These are phyloP conservation scores for Curvularia sp. DNA, from an alignment of 2,329 filamentous ascomycete genomes.

Conservation along the genomic window DNA sequence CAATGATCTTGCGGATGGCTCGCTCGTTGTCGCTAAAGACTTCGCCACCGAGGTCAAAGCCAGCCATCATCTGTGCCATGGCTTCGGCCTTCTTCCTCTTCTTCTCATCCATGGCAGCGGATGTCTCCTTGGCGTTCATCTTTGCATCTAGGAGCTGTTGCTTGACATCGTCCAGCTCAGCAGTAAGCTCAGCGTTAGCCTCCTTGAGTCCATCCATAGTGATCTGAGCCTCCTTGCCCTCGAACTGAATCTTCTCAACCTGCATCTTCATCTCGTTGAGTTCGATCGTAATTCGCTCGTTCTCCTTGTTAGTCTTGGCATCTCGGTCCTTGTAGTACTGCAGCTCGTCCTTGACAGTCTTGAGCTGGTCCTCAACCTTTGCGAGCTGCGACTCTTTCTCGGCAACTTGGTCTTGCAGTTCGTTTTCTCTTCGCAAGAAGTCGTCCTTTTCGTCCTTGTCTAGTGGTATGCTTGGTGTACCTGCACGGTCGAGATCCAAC, in stretches of 20 bases:
- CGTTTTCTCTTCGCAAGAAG: conserved; percentile 92
- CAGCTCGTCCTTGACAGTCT: conserved; percentile 86
- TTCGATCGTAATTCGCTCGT: conserved; percentile 83
- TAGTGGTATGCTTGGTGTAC: conserved; percentile 83
- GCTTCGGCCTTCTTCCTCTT: conserved; percentile 98
- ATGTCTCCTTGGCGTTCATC: conserved; percentile 95
- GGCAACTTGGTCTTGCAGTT: conserved; percentile 93
- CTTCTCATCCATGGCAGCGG: conserved; percentile 90
- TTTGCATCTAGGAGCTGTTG: conserved; percentile 94
- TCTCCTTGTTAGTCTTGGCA: conserved; percentile 82
- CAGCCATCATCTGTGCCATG: conserved; percentile 99
- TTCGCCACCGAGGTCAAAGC: conserved; percentile 91
- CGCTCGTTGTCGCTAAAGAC: conserved; percentile 94
- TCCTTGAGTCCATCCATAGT: conserved; percentile 98
- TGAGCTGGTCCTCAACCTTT: conserved; percentile 78
- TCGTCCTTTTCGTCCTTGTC: conserved; percentile 98
- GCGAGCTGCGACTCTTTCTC: conserved; percentile 87
- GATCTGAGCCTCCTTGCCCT: conserved; percentile 95
- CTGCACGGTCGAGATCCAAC: conserved; percentile 76
- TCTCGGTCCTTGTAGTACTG: conserved; percentile 85
- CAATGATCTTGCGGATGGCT: conserved; percentile 81
- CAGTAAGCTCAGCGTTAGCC: conserved; percentile 89
- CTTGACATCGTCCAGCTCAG: conserved; percentile 92
- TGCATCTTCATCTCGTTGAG: conserved; percentile 97
- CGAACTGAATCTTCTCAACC: conserved; percentile 91